These are phyloP conservation scores for Aspergillus avenaceus DNA, from an alignment of 495 filamentous ascomycete species.

Conservation along the genomic window DNA sequence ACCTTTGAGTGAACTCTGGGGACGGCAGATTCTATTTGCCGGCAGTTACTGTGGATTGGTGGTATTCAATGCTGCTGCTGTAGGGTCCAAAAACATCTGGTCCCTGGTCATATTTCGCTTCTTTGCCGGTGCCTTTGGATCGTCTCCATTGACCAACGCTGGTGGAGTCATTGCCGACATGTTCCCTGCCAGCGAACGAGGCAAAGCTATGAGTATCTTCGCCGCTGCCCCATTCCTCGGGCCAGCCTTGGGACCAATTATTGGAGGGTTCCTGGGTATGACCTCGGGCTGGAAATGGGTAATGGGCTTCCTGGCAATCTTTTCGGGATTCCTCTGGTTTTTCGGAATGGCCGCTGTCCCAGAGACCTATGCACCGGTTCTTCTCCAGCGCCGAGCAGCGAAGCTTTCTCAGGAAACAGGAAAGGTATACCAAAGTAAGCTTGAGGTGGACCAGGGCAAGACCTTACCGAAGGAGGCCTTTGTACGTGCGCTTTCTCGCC, in stretches of 20 bases:
- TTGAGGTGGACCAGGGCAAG: constrained; percentile 34
- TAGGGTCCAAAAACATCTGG: constrained; percentile 51
- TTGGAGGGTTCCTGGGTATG: constrained; percentile 48
- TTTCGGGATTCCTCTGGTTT: constrained; percentile 20
- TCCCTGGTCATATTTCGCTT: constrained; percentile 62
- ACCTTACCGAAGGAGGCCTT: constrained; percentile 32
- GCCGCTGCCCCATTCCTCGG: constrained; percentile 55
- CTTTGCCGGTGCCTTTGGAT: constrained; percentile 62
- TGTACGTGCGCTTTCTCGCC: constrained; percentile 37
- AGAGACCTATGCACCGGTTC: constrained; percentile 56
- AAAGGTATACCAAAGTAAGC: constrained; percentile 45
- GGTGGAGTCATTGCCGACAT: constrained; percentile 62
- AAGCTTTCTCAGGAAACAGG: constrained; percentile 50
- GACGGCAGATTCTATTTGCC: constrained; percentile 59
- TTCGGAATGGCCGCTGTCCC: constrained; percentile 38
- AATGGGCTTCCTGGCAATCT: constrained; percentile 21
- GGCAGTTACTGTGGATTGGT: constrained; percentile 50
- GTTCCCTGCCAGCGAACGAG: constrained; percentile 51
- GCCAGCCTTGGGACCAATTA: constrained; percentile 47
- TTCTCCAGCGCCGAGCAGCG: constrained; percentile 47
- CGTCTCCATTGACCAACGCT: constrained; percentile 56
- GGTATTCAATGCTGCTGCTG: constrained; percentile 56
- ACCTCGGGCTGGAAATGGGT: constrained; percentile 54
- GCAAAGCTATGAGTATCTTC: constrained; percentile 51
- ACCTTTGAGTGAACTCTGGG: constrained; percentile 57